Conservation (phyloP, 345 rosid species). For the Corchorus capsularis region DNA sequence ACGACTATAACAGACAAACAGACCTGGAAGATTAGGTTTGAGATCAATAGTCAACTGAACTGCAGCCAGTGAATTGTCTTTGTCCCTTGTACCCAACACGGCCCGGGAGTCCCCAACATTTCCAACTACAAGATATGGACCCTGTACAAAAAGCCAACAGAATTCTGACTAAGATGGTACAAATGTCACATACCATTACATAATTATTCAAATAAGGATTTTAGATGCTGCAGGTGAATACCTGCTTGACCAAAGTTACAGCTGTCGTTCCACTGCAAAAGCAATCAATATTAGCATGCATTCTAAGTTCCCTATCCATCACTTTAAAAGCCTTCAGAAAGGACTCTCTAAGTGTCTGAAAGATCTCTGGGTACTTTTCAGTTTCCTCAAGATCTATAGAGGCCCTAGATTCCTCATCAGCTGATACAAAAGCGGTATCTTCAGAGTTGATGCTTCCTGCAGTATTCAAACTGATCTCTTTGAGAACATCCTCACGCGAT, state of each 20-base stretch:
- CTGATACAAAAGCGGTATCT: constrained; percentile 57
- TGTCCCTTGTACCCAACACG: constrained; percentile 74
- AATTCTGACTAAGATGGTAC: constrained; percentile 9
- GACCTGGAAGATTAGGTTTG: constrained; percentile 97
- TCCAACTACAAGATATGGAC: constrained; percentile 73
- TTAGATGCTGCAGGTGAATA: constrained; percentile 26
- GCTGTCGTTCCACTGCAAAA: constrained; percentile 99
- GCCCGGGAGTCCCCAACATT: constrained; percentile 98
- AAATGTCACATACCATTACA: constrained; percentile 11
- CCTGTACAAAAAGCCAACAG: constrained; percentile 44
- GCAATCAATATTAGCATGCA: constrained; percentile 75
- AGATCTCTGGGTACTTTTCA: constrained; percentile 56
- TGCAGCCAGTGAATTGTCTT: constrained; percentile 65
- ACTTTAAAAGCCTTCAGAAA: constrained; percentile 89
- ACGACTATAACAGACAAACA: constrained; percentile 12
- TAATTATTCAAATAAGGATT: constrained; percentile 10
- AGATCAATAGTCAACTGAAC: constrained; percentile 98
- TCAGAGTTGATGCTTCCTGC: constrained; percentile 56
- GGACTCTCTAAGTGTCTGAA: constrained; percentile 68
- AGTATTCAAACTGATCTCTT: constrained; percentile 51
- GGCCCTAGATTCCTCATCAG: constrained; percentile 65
- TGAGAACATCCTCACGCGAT: constrained; percentile 52
- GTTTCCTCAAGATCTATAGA: constrained; percentile 49
- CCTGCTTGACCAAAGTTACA: constrained; percentile 93
- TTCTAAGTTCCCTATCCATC: constrained; percentile 91